Conservation (phyloP, 129 eudicot species). For the Artemisia tridentata region DNA sequence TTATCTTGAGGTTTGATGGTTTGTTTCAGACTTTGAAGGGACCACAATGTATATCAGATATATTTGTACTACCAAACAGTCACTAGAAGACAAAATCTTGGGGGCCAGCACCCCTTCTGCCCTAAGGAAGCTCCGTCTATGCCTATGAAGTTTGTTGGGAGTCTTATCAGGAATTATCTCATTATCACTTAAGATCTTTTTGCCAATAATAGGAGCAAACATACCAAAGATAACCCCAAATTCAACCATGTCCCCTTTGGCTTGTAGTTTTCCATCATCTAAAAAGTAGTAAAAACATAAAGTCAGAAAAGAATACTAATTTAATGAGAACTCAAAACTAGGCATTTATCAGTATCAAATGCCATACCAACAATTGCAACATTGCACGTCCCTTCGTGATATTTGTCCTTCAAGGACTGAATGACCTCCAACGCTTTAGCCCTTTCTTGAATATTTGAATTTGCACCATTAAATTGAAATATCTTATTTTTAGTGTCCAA, state of each 20-base stretch:
- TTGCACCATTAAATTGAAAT: neutral
- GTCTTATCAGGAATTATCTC: neutral
- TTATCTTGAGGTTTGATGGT: too few relatives aligned
- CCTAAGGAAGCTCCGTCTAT: too few relatives aligned
- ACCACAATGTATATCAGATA: too few relatives aligned
- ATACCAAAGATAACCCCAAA: neutral
- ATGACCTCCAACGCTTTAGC: neutral
- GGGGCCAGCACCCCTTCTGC: neutral
- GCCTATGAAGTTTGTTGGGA: neutral
- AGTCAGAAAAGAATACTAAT: too few relatives aligned
- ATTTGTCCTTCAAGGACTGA: neutral
- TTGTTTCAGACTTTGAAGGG: too few relatives aligned
- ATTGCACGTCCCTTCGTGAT: neutral
- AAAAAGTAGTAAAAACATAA: too few relatives aligned
- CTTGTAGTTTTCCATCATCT: constrained; percentile 1
- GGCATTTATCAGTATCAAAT: too few relatives aligned
- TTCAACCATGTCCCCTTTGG: neutral
- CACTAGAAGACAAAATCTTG: neutral
- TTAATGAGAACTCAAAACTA: too few relatives aligned
- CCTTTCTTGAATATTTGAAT: neutral
- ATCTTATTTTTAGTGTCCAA: neutral
- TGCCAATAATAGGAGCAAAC: neutral
- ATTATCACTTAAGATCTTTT: neutral
- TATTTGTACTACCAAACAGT: too few relatives aligned
- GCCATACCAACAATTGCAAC: neutral